Conservation (phyloP, 345 rosid species). For the Odontarrhena argentea region DNA sequence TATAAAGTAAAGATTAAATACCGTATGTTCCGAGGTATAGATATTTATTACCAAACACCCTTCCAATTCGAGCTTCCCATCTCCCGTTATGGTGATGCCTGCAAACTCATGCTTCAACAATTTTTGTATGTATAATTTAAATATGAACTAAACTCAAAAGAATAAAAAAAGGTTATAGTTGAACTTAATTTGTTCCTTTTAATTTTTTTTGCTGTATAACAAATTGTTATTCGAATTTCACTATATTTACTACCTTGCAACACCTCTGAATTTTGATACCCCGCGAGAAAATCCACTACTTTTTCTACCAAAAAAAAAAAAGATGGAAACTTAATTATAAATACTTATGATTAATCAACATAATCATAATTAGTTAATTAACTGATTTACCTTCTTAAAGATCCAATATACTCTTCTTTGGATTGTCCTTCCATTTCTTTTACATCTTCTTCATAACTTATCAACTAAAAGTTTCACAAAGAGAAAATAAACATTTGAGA, state of each 20-base stretch:
- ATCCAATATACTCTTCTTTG: conserved; percentile 85
- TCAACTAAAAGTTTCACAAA: conserved; percentile 43
- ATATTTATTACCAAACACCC: conserved; percentile 78
- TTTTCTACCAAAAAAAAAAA: conserved; percentile 50
- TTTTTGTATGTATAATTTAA: not conserved
- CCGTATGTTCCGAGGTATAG: conserved; percentile 74
- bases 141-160: too few species aligned
- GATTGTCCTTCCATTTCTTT: conserved; percentile 81
- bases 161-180: too few species aligned
- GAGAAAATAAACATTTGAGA: not conserved
- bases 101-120: conserved; percentile 23
- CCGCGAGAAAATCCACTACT: conserved; percentile 98
- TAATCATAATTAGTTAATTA: not conserved
- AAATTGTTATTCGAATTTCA: too few species aligned
- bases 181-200: too few species aligned
- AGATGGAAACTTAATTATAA: not conserved
- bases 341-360: not conserved
- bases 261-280: conserved; percentile 92
- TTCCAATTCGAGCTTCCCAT: conserved; percentile 84
- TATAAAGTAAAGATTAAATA: conserved; percentile 31
- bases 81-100: conserved; percentile 82
- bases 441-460: conserved; percentile 60
- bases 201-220: too few species aligned
- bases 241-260: conserved; percentile 61
- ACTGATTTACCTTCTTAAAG: conserved; percentile 67